A percentile compares a stretch with the other conserved stretches of the same genome.
These are phyloP conservation scores for Phytophthora syringae DNA, from an alignment of 352 stramenopile genomes.

Conservation along the genomic window DNA sequence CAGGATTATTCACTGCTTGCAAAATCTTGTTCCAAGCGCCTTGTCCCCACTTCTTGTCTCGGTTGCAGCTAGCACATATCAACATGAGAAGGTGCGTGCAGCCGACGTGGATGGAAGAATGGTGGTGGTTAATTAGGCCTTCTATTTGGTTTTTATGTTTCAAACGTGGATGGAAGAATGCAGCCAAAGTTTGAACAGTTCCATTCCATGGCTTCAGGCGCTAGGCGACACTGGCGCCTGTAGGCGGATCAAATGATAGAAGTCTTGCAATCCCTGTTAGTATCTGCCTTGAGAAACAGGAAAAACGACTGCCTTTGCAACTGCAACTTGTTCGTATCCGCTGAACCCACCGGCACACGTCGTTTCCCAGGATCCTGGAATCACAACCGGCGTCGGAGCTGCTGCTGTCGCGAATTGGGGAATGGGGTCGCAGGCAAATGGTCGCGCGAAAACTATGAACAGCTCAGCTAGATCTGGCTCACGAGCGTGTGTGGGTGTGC, in stretches of 20 bases:
- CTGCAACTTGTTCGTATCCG: constrained; percentile 80
- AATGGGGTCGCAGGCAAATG: constrained; percentile 67
- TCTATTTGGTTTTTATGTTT: constrained; percentile 53
- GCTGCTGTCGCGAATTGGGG: constrained; percentile 52
- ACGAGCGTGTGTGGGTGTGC: constrained; percentile 93
- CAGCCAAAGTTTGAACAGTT: constrained; percentile 77
- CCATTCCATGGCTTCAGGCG: constrained; percentile 61
- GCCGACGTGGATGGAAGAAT: constrained; percentile 67
- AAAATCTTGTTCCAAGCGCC: too few species aligned
- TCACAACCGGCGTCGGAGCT: constrained; percentile 45
- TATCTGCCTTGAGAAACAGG: constrained; percentile 68
- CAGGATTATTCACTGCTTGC: too few species aligned
- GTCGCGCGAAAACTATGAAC: constrained; percentile 81
- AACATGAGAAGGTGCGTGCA: constrained; percentile 56
- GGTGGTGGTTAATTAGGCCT: too few species aligned
- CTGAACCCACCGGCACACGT: constrained; percentile 61
- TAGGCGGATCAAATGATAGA: constrained; percentile 50
- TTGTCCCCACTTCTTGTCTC: too few species aligned
- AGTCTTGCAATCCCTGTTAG: constrained; percentile 38
- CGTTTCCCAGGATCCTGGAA: constrained; percentile 51
- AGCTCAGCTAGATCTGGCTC: constrained; percentile 69
- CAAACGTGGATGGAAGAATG: constrained; percentile 79
- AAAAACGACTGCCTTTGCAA: constrained; percentile 50
- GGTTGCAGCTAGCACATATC: constrained; percentile 42
- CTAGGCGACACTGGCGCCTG: constrained; percentile 34